Conservation (phyloP, 805 yeast species). For the Candida nemodendra region DNA sequence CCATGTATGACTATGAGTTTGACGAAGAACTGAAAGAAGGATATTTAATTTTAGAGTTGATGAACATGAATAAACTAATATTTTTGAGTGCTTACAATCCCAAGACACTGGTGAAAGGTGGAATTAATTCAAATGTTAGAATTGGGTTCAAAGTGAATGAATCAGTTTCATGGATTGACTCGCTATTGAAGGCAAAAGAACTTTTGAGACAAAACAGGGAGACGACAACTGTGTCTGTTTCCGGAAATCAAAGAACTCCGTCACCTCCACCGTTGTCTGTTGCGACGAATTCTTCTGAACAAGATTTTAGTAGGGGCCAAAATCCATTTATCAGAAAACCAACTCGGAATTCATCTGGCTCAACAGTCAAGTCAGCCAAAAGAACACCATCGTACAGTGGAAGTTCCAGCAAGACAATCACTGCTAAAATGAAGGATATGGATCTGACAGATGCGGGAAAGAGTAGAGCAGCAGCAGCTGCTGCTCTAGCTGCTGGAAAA, state of each 20-base stretch:
- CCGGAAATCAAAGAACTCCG: slow-evolving; percentile 3
- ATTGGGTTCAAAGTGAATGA: slow-evolving; percentile 44
- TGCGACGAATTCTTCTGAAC: not conserved
- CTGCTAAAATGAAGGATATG: slow-evolving; percentile 5
- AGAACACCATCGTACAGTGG: slow-evolving; percentile 5
- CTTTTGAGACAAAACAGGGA: slow-evolving; percentile 38
- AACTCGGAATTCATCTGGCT: slow-evolving; percentile 1
- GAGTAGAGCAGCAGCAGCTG: slow-evolving; percentile 22
- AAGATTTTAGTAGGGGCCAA: not conserved
- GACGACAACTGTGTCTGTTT: not conserved
- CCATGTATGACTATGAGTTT: slow-evolving; percentile 80
- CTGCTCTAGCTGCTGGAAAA: slow-evolving; percentile 23
- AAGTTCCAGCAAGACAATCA: slow-evolving; percentile 1
- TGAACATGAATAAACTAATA: slow-evolving; percentile 55
- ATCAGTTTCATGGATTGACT: slow-evolving; percentile 64
- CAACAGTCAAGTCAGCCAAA: slow-evolving; percentile 1
- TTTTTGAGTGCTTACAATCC: slow-evolving; percentile 48
- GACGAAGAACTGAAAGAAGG: slow-evolving; percentile 58
- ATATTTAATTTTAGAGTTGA: slow-evolving; percentile 61
- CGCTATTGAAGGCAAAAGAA: slow-evolving; percentile 65
- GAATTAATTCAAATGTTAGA: slow-evolving; percentile 32
- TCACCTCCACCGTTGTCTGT: slow-evolving; percentile 4
- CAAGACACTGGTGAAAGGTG: slow-evolving; percentile 31
- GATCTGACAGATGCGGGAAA: slow-evolving; percentile 2
- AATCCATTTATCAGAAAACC: slow-evolving; percentile 1